Evolutionary conservation across 805 yeast species (phyloP).

Genomic region (Candida ficus): DNA sequence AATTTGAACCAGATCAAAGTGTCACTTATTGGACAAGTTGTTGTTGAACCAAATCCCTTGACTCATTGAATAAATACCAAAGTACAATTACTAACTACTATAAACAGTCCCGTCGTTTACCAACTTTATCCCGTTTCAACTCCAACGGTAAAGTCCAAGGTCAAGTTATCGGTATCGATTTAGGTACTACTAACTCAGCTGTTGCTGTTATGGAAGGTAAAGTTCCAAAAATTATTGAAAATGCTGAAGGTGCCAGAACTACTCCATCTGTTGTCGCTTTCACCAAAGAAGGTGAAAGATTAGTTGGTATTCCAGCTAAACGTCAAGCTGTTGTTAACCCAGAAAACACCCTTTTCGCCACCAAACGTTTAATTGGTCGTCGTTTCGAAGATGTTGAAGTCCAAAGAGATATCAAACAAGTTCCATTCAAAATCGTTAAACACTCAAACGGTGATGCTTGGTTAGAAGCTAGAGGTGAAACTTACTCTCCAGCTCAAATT

Average conservation of each 20-base stretch:
- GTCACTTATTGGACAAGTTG: too few species aligned
- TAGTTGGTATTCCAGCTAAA: conserved; percentile 71
- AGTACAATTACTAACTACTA: conserved; percentile 12
- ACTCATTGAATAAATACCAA: neutral
- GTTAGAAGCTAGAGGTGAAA: conserved; percentile 40
- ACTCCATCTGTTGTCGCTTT: conserved; percentile 56
- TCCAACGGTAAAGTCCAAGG: conserved; percentile 42
- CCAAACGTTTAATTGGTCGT: conserved; percentile 78
- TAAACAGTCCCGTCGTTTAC: conserved; percentile 22
- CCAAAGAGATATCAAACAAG: conserved; percentile 58
- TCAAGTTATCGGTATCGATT: conserved; percentile 70
- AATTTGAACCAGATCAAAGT: too few species aligned
- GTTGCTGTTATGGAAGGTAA: conserved; percentile 48
- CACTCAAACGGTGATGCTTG: conserved; percentile 68
- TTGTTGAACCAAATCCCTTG: neutral
- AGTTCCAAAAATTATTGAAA: conserved; percentile 67
- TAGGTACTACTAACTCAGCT: conserved; percentile 89
- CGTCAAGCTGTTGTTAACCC: conserved; percentile 78
- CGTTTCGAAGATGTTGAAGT: conserved; percentile 66
- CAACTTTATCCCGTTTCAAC: conserved; percentile 38
- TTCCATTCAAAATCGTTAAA: conserved; percentile 60
- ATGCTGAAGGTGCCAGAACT: conserved; percentile 76
- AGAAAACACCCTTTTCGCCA: conserved; percentile 74
- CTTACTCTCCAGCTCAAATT: conserved; percentile 66
- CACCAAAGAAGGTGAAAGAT: conserved; percentile 43